Evolutionary conservation across 75 land plant genomes (phyloP).

Genomic region (Larix kaempferi): DNA sequence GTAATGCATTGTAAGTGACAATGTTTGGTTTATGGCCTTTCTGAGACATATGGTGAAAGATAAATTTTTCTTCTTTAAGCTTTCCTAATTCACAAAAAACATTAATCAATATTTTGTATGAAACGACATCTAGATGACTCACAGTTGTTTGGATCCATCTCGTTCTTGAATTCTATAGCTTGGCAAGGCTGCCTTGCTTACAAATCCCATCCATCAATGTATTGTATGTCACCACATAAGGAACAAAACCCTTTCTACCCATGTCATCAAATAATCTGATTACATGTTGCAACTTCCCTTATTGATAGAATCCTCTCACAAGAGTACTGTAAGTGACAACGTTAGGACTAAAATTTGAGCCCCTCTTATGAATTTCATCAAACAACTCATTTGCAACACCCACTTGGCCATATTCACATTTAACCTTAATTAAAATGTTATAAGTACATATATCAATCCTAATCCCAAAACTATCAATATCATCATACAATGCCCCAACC

Average conservation of each 20-base stretch:
- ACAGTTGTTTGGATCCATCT: no score
- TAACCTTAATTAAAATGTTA: conserved; percentile 38
- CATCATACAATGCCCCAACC: conserved; percentile 14
- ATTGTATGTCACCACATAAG: conserved; percentile 54
- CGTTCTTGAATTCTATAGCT: no score
- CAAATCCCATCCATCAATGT: conserved; percentile 44
- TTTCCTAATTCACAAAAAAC: conserved; percentile 21
- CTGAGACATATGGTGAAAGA: conserved; percentile 38
- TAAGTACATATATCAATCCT: conserved; percentile 34
- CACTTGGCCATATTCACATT: conserved; percentile 13
- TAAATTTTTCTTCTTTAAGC: conserved; percentile 25
- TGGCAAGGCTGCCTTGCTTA: conserved; percentile 5
- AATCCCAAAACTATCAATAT: conserved; percentile 4
- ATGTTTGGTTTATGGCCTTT: conserved; percentile 24
- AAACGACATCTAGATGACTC: no score
- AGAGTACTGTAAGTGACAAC: conserved; percentile 29
- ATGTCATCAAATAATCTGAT: conserved; percentile 36
- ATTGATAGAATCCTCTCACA: conserved; percentile 33
- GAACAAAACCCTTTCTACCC: conserved; percentile 20
- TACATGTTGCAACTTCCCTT: conserved; percentile 23
- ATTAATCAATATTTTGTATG: no score
- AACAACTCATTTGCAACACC: conserved; percentile 30
- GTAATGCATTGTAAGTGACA: conserved; percentile 31
- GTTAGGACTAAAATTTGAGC: conserved; percentile 19
- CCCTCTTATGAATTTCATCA: conserved; percentile 42